Evolutionary conservation across 2,329 filamentous ascomycete species (phyloP), one percentile per base, ranked within the genome.

Genomic region (Aureobasidium pullulans): DNA sequence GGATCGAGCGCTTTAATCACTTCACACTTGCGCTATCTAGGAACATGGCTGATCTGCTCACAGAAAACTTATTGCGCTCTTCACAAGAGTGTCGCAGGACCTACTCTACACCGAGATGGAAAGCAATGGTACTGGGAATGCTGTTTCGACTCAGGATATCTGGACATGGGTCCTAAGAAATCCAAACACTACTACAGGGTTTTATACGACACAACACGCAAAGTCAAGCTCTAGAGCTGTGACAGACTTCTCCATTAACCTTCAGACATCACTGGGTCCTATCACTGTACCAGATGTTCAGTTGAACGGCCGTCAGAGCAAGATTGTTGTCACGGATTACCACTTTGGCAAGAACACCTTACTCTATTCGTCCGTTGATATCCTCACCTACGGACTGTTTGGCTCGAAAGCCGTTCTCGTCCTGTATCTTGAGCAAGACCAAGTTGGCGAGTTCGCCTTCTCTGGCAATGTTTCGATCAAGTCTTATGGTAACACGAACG

Each of bases 311-410:
- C 81, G 84, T 37, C 81, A 85, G 53, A 81, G 82, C 15, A 86
- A 86, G 73, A 81, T 86, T 15, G 68, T 85, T 5, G 80, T 83
- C 0, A 83, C 82, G 0, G 83, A 86, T 64, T 86, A 85, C 56
- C 68, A 64, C 1, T 78, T 85, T 44, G 82, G 81, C 1, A 67
- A 71, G 7, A 73, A 81, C 61, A 79, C 70, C 0, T 67, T 84
- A 0, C 67, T 84, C 0, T 84, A 84, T 66, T 82, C 81, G 0
- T 83, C 81, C 1, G 78, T 79, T 0, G 81, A 84, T 60, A 73
- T 84, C 0, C 66, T 83, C 8, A 83, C 77, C 0, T 76, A 74
- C 64, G 70, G 71, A 10, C 47, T 73, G 2, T 68, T 75, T 15
- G 71, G 72, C 40, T 64, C 62, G 2, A 49, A 47, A 13, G 61